Conservation (phyloP, 805 yeast genomes). For the Monosporozyma unispora region DNA sequence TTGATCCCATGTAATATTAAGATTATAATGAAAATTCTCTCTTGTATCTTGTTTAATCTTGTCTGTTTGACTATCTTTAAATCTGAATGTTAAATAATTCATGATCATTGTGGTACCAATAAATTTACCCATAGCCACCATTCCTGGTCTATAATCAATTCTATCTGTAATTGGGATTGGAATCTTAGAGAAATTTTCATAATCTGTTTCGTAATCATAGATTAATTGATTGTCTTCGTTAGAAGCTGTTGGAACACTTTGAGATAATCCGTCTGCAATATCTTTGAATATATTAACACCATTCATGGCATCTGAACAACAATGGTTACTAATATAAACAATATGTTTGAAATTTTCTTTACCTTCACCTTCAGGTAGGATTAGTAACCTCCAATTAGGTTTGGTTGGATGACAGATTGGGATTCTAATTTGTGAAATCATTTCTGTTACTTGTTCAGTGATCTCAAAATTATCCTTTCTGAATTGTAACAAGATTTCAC, state of each 20-base stretch:
- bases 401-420: conserved; percentile 11
- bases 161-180: conserved; percentile 19
- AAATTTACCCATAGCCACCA: conserved; percentile 9
- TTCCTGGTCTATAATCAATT: conserved; percentile 14
- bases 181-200: conserved; percentile 7
- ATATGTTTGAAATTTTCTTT: background rate
- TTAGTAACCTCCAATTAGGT: conserved; percentile 22
- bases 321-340: conserved; percentile 20
- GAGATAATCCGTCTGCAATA: conserved; percentile 7
- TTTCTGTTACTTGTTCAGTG: conserved; percentile 9
- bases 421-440: conserved; percentile 11
- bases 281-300: conserved; percentile 18
- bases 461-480: conserved; percentile 9
- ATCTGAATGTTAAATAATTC: conserved; percentile 10
- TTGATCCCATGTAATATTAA: conserved; percentile 10
- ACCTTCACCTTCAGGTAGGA: conserved; percentile 7
- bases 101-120: conserved; percentile 9
- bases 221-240: background rate
- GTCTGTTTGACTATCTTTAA: conserved; percentile 3
- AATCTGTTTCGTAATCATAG: conserved; percentile 13
- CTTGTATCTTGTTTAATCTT: conserved; percentile 5
- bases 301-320: conserved; percentile 20
- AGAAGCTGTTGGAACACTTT: background rate
- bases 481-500: conserved; percentile 8
- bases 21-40: conserved; percentile 7